Conservation (phyloP, 345 rosid species). For the Brassica carinata region DNA sequence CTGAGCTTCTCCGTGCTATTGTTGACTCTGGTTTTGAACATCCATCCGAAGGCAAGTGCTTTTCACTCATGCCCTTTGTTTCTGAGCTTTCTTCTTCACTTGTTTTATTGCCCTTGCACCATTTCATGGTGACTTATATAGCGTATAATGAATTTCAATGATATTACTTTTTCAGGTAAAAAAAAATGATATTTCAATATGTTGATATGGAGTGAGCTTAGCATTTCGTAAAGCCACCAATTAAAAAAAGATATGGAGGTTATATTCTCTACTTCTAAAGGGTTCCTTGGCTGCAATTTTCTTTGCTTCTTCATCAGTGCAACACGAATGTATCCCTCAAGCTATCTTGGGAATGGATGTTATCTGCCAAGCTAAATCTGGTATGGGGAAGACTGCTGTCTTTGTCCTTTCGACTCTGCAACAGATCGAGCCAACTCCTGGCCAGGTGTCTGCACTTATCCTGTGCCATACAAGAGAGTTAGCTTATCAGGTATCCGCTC, state of each 20-base stretch:
- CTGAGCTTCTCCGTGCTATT: constrained; percentile 96
- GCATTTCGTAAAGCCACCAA: constrained; percentile 65
- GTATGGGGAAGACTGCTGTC: constrained; percentile 99
- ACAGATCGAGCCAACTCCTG: constrained; percentile 88
- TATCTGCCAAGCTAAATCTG: constrained; percentile 99
- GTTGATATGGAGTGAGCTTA: constrained; percentile 65
- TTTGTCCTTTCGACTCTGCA: constrained; percentile 89
- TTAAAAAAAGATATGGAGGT: constrained; percentile 66
- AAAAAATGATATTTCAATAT: constrained; percentile 39
- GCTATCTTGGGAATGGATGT: constrained; percentile 98
- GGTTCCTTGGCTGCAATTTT: constrained; percentile 80
- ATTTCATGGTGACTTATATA: background rate
- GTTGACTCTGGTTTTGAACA: constrained; percentile 99
- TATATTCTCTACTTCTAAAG: constrained; percentile 73
- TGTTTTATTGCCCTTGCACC: background rate
- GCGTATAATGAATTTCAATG: too few relatives aligned
- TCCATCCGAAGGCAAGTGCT: constrained; percentile 87
- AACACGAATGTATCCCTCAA: constrained; percentile 99
- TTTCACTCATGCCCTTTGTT: background rate
- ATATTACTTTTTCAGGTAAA: constrained; percentile 22
- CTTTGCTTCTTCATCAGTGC: constrained; percentile 89
- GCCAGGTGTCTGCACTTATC: constrained; percentile 93
- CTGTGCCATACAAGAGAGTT: constrained; percentile 95
- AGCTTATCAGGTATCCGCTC: constrained; percentile 77
- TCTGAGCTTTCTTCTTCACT: background rate